Evolutionary conservation across 176 grass and related monocot genomes (phyloP).

Genomic region (maize (Zea mays)): Zm-B73-REFERENCE-NAM-5.0 NC_050099.1:23435501-23436000

Average conservation of each 20-base stretch:
- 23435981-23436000: background rate
- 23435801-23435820: background rate
- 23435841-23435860: background rate
- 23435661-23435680: too few species aligned
- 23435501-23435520: background rate
- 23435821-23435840: background rate
- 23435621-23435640: background rate
- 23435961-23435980: background rate
- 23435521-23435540: background rate
- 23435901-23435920: background rate
- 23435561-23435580: background rate
- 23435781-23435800: background rate
- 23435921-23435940: background rate
- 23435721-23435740: too few species aligned
- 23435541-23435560: background rate
- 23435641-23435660: background rate
- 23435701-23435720: too few species aligned
- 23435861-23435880: background rate
- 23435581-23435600: background rate
- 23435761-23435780: too few species aligned
- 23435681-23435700: too few species aligned
- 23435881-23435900: conserved; percentile 8
- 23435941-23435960: background rate
- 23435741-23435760: too few species aligned
- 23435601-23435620: too few species aligned